A percentile compares a stretch with the other conserved stretches of the same genome.
Evolutionary conservation across 2,329 filamentous ascomycete species (phyloP).

Genomic region (Colletotrichum truncatum): DNA sequence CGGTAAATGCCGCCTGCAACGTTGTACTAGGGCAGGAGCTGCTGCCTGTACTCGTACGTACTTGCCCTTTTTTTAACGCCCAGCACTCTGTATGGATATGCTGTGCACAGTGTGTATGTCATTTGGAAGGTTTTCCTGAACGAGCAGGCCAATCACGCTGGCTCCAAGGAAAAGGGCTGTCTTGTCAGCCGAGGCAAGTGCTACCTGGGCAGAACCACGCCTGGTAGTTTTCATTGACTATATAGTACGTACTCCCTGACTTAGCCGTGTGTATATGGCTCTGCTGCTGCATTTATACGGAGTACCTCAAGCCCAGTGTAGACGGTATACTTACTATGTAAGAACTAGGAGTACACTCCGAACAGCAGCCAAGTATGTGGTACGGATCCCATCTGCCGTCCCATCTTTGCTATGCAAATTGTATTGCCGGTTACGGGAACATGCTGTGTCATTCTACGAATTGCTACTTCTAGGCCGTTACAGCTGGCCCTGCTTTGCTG

Average conservation of each 20-base stretch:
- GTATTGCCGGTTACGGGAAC: background rate
- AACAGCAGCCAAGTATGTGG: too few species aligned
- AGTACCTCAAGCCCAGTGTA: too few species aligned
- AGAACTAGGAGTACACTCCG: too few species aligned
- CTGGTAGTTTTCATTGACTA: too few species aligned
- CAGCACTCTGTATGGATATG: background rate
- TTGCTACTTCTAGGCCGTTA: background rate
- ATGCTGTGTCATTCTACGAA: background rate
- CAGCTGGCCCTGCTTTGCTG: background rate
- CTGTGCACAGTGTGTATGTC: too few species aligned
- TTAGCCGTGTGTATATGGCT: too few species aligned
- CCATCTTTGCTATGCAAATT: too few species aligned
- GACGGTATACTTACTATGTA: too few species aligned
- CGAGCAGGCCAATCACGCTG: background rate
- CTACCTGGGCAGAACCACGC: too few species aligned
- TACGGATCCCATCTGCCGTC: too few species aligned
- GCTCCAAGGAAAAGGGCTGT: background rate
- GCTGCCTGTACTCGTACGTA: background rate
- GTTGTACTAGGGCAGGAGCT: constrained; percentile 19
- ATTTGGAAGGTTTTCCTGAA: background rate
- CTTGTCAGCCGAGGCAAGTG: constrained; percentile 3
- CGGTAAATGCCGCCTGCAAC: constrained; percentile 21
- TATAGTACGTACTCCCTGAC: too few species aligned
- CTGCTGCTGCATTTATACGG: too few species aligned
- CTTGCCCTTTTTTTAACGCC: background rate